Evolutionary conservation across 805 yeast genomes (phyloP).

Genomic region (Starmerella khaoyaiensis): DNA sequence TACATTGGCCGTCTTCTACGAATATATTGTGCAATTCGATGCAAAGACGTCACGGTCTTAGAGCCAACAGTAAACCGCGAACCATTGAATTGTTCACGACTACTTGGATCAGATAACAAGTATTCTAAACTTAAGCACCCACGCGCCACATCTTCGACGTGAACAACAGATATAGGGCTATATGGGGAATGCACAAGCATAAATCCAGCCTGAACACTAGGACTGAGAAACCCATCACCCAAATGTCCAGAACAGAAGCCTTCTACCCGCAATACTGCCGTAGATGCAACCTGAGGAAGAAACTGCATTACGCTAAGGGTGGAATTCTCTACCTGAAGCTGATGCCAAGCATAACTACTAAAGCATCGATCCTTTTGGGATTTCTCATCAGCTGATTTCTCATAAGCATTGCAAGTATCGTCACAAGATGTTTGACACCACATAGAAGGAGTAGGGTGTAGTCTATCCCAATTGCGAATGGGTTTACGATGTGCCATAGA

Average conservation of each 20-base stretch:
- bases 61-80: conserved; percentile 18
- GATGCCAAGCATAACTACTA: conserved; percentile 24
- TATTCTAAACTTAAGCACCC: conserved; percentile 32
- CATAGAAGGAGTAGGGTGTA: conserved; percentile 13
- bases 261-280: conserved; percentile 20
- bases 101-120: conserved; percentile 19
- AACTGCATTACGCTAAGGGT: conserved; percentile 2
- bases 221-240: conserved; percentile 22
- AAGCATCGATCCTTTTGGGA: conserved; percentile 15
- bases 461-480: conserved; percentile 12
- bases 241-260: conserved; percentile 24
- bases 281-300: conserved; percentile 6
- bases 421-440: conserved; percentile 12
- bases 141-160: conserved; percentile 30
- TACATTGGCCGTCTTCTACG: conserved; percentile 11
- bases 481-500: conserved; percentile 20
- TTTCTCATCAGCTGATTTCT: conserved; percentile 1
- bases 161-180: conserved; percentile 24
- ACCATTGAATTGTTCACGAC: conserved; percentile 11
- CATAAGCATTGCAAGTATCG: too few relatives aligned
- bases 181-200: conserved; percentile 20
- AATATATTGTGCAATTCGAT: conserved; percentile 19
- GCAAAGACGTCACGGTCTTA: conserved; percentile 19
- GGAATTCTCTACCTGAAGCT: conserved; percentile 20
- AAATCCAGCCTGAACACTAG: conserved; percentile 16